Evolutionary conservation across 768 basidiomycete species (phyloP).

Genomic region (Mycena leptocephala): DNA sequence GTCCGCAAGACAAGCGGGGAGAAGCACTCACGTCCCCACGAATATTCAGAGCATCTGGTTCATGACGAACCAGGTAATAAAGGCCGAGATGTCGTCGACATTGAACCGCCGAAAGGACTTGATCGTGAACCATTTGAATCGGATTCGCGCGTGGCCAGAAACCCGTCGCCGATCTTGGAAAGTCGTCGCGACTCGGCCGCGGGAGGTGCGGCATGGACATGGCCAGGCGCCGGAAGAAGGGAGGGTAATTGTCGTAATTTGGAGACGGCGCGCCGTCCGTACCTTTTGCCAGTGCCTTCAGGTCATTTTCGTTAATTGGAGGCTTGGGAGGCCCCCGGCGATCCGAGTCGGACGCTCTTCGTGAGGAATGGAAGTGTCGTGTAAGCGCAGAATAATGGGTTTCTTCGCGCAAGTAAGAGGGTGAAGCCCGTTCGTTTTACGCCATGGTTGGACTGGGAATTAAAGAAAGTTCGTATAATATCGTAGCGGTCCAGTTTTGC

Average conservation of each 20-base stretch:
- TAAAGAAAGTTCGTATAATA: slow-evolving; percentile 74
- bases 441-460: slow-evolving; percentile 41
- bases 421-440: slow-evolving; percentile 22
- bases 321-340: slow-evolving; percentile 21
- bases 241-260: slow-evolving; percentile 80
- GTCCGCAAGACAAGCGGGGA: not conserved
- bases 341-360: not conserved
- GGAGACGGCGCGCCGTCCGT: slow-evolving; percentile 40
- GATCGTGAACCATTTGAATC: slow-evolving; percentile 99
- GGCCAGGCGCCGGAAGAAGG: slow-evolving; percentile 87
- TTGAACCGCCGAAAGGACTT: slow-evolving; percentile 95
- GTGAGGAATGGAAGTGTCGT: slow-evolving; percentile 32
- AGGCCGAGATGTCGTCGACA: slow-evolving; percentile 97
- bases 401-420: slow-evolving; percentile 1
- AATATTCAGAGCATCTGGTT: slow-evolving; percentile 97
- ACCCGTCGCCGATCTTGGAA: slow-evolving; percentile 88
- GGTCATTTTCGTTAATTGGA: slow-evolving; percentile 29
- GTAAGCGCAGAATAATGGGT: slow-evolving; percentile 3
- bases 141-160: slow-evolving; percentile 92
- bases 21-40: slow-evolving; percentile 85
- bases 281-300: slow-evolving; percentile 12
- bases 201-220: slow-evolving; percentile 83
- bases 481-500: slow-evolving; percentile 69
- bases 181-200: slow-evolving; percentile 91
- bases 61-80: slow-evolving; percentile 95